These are phyloP conservation scores for Pseudohyphozyma bogoriensis DNA, from an alignment of 768 basidiomycete genomes.

Conservation along the genomic window DNA sequence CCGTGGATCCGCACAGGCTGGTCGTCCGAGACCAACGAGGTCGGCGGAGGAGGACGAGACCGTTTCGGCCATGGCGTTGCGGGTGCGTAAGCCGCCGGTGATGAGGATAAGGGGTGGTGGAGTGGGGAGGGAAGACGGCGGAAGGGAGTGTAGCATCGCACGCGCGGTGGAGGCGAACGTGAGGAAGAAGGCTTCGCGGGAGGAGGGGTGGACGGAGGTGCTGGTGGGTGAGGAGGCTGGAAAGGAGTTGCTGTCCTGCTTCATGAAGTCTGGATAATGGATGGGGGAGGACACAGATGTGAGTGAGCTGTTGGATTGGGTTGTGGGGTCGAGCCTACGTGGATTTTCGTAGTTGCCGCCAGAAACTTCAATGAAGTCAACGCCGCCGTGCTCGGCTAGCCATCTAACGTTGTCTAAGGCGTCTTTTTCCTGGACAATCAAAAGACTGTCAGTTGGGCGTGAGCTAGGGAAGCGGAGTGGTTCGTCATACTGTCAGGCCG, in stretches of 20 bases:
- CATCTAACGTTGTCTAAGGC: slow-evolving; percentile 54
- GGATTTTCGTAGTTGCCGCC: slow-evolving; percentile 78
- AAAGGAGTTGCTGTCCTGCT: not conserved
- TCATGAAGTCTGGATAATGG: not conserved
- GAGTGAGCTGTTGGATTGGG: no score
- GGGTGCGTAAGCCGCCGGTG: slow-evolving; percentile 66
- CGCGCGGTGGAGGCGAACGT: slow-evolving; percentile 55
- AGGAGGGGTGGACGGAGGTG: not conserved
- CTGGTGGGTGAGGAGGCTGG: not conserved
- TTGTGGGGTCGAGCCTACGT: not conserved
- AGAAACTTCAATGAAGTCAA: slow-evolving; percentile 81
- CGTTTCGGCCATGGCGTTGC: slow-evolving; percentile 48
- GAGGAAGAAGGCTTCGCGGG: slow-evolving; percentile 63
- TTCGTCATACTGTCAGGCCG: slow-evolving; percentile 28
- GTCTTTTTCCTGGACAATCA: slow-evolving; percentile 35
- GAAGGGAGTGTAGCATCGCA: slow-evolving; percentile 40
- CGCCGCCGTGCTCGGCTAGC: slow-evolving; percentile 53
- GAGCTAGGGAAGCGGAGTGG: no score
- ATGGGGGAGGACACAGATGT: no score
- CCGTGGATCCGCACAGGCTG: slow-evolving; percentile 53
- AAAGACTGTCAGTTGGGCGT: not conserved
- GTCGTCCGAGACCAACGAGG: slow-evolving; percentile 65
- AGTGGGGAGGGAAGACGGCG: slow-evolving; percentile 31
- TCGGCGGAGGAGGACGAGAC: slow-evolving; percentile 51
- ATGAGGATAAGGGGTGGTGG: slow-evolving; percentile 57